Evolutionary conservation across 805 yeast species (phyloP), one percentile per base, ranked within the genome.

Genomic region (Jamesozyma gamospora): DNA sequence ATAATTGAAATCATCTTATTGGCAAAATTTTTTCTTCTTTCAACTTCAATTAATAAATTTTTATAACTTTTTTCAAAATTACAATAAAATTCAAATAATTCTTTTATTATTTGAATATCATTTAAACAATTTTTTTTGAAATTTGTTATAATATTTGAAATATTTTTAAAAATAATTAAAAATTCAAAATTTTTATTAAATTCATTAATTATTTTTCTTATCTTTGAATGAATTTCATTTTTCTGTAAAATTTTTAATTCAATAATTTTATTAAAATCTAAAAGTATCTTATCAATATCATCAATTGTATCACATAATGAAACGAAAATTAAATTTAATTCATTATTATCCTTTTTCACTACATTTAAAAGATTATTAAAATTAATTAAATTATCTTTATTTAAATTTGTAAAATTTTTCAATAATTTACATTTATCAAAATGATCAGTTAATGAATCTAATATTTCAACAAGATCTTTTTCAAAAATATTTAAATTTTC

Each of bases 381-480:
- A 39, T 33, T 64, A 16, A n/a, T 10, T 6, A 11, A 17, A 17
- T 14, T 18, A 12, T 16, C n/a, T 13, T 55, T 45, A 12, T 47
- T 40, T 21, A 21, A 21, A 0, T 58, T 51, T n/a, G 62, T 53
- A 26, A 28, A 26, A 3, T 16, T 21, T 17, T 56, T 51, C n/a
- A 70, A 40, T 11, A 54, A 62, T 11, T 63, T 49, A 48, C 94
- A 82, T 53, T 83, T 86, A 57, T 87, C 96, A 51, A 78, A 85
- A 61, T 87, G 95, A 39, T 74, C 75, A 10, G 95, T 80, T 35
- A 87, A 64, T 51, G 87, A 75, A 41, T 76, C 78, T 27, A 88
- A 63, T 14, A 81, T 65, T 2, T 72, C 69, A 1, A 84, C 94
- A 59, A 85, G 68, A 39, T 82, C 92, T 42, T 70, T 68, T 39